Percentiles rank a stretch among this genome's conserved stretches.
phyloP scores from a whole-genome alignment of 768 basidiomycete species.

The Xerocomellus dryophilus region DNA sequence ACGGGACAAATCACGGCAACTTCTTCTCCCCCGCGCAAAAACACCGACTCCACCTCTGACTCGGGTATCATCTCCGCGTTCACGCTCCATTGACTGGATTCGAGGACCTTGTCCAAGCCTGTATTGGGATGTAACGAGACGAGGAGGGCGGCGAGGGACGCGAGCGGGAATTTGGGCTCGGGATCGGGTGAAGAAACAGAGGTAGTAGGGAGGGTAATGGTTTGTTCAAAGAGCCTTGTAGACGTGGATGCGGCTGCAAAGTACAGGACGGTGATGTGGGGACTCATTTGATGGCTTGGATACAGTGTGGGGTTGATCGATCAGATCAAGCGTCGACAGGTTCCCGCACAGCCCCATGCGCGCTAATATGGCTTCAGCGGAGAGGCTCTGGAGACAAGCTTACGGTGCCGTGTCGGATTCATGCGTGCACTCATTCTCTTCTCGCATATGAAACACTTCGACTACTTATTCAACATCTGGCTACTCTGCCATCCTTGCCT shows the following conservation, averaged over 20 bases:
- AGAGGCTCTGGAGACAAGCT: too few relatives aligned
- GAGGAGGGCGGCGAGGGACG: conserved; percentile 49
- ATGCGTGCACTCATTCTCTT: too few relatives aligned
- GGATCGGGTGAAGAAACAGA: neutral
- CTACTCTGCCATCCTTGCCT: too few relatives aligned
- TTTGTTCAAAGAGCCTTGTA: conserved; percentile 55
- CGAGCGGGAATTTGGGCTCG: conserved; percentile 39
- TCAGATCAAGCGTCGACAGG: too few relatives aligned
- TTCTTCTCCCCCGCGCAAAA: conserved; percentile 68
- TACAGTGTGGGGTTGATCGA: neutral
- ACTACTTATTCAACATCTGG: too few relatives aligned
- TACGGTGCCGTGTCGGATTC: too few relatives aligned
- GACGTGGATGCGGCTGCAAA: conserved; percentile 69
- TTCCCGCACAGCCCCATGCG: too few relatives aligned
- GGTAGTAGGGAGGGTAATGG: conserved; percentile 46
- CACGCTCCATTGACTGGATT: conserved; percentile 72
- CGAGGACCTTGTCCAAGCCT: conserved; percentile 50
- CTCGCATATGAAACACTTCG: too few relatives aligned
- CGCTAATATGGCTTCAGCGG: too few relatives aligned
- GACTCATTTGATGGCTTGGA: neutral
- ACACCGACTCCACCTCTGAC: conserved; percentile 35
- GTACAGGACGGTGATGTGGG: conserved; percentile 45
- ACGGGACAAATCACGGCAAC: conserved; percentile 81
- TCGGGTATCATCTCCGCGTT: conserved; percentile 76
- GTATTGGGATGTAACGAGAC: conserved; percentile 52